These are phyloP conservation scores for Raffaelea ambrosiae DNA, from an alignment of 2,329 filamentous ascomycete genomes.

Conservation along the genomic window DNA sequence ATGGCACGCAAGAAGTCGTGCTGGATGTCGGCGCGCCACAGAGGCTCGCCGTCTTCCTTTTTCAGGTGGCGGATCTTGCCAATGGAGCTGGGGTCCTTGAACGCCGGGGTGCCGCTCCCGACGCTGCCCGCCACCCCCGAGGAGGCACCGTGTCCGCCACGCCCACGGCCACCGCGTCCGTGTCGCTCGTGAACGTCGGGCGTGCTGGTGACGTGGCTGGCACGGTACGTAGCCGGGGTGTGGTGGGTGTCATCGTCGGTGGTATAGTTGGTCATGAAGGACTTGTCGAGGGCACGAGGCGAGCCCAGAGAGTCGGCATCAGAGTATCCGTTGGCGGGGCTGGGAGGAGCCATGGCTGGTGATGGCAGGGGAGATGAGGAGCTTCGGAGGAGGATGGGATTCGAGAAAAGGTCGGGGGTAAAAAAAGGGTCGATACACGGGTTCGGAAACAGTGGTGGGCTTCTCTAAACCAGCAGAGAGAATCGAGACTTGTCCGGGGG, in stretches of 20 bases:
- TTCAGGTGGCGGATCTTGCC: conserved; percentile 78
- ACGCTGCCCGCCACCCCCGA: conserved; percentile 18
- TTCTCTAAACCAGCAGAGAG: too few relatives aligned
- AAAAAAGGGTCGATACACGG: too few relatives aligned
- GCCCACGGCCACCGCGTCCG: conserved; percentile 8
- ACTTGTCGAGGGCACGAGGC: conserved; percentile 34
- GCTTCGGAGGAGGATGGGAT: background rate
- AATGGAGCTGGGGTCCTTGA: conserved; percentile 31
- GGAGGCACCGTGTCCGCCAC: conserved; percentile 22
- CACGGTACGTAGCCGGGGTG: too few relatives aligned
- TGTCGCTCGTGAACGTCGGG: conserved; percentile 28
- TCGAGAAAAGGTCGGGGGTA: background rate
- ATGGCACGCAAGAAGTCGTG: conserved; percentile 76
- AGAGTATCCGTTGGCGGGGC: conserved; percentile 27
- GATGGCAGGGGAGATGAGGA: background rate
- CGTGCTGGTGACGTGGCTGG: conserved; percentile 29
- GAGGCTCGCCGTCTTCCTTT: conserved; percentile 78
- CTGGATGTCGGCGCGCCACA: conserved; percentile 83
- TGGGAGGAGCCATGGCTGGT: conserved; percentile 25
- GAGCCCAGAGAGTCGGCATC: conserved; percentile 35
- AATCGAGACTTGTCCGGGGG: too few relatives aligned
- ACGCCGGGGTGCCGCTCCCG: conserved; percentile 21
- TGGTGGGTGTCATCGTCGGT: conserved; percentile 35
- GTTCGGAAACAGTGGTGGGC: too few relatives aligned
- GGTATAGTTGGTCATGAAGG: conserved; percentile 35